These are phyloP conservation scores for Phytopythium cucurbitacearum DNA, from an alignment of 352 stramenopile genomes.

Conservation along the genomic window DNA sequence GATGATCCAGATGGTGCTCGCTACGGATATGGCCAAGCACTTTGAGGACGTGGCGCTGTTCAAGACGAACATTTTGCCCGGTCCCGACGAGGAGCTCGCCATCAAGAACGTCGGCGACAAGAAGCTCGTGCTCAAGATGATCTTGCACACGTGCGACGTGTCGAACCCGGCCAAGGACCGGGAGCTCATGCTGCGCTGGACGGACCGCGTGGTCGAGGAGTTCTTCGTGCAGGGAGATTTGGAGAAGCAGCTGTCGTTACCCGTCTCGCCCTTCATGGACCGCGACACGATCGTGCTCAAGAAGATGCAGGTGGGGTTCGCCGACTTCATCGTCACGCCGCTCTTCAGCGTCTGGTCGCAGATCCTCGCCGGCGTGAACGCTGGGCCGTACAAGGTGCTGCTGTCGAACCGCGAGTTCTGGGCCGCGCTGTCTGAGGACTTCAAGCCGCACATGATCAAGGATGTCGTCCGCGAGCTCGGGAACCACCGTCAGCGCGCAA, in stretches of 20 bases:
- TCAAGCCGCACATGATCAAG: conserved; percentile 85
- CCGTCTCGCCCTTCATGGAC: conserved; percentile 93
- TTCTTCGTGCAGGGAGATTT: conserved; percentile 96
- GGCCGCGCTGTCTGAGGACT: conserved; percentile 70
- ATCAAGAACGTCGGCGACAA: conserved; percentile 87
- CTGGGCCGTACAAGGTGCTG: conserved; percentile 58
- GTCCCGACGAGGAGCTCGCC: conserved; percentile 53
- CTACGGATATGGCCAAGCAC: conserved; percentile 89
- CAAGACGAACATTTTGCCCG: conserved; percentile 81
- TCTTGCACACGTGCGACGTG: conserved; percentile 92
- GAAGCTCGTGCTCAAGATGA: conserved; percentile 87
- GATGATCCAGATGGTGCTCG: conserved; percentile 89
- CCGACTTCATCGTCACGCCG: conserved; percentile 91
- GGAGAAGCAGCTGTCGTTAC: conserved; percentile 88
- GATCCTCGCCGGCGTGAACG: conserved; percentile 69
- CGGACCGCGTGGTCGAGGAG: conserved; percentile 91
- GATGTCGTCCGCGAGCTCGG: conserved; percentile 59
- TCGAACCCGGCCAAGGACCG: conserved; percentile 92
- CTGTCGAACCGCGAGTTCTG: conserved; percentile 83
- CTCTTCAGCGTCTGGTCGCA: conserved; percentile 86
- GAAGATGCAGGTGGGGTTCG: conserved; percentile 94
- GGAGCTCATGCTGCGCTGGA: conserved; percentile 89
- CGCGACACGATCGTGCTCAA: conserved; percentile 88
- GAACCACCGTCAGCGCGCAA: conserved; percentile 17
- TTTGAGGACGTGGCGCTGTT: conserved; percentile 87